Evolutionary conservation across 495 filamentous ascomycete species (phyloP).

Genomic region (Xylaria nigripes): DNA sequence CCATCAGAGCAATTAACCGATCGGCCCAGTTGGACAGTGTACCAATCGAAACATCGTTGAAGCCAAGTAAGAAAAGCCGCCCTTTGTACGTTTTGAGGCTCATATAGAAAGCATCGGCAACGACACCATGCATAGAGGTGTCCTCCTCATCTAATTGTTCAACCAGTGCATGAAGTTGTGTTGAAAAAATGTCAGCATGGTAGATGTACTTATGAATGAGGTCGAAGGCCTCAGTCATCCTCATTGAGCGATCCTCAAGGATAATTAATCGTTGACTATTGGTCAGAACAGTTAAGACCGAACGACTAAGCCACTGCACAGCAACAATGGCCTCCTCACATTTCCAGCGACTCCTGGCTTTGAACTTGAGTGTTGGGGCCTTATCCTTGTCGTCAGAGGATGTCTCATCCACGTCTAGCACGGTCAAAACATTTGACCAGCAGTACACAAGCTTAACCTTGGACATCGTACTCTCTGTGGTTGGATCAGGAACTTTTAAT

Average conservation of each 20-base stretch:
- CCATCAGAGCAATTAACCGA: conserved; percentile 88
- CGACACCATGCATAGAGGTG: conserved; percentile 83
- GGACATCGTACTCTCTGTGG: conserved; percentile 48
- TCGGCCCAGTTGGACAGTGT: conserved; percentile 98
- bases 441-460: conserved; percentile 91
- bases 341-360: conserved; percentile 79
- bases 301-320: conserved; percentile 93
- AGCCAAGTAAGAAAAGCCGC: conserved; percentile 81
- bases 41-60: conserved; percentile 82
- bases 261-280: conserved; percentile 90
- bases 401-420: conserved; percentile 74
- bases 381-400: conserved; percentile 59
- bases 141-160: conserved; percentile 86
- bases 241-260: conserved; percentile 79
- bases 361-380: conserved; percentile 70
- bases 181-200: conserved; percentile 78
- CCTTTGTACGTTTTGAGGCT: conserved; percentile 95
- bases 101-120: conserved; percentile 96
- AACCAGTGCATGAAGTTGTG: conserved; percentile 72
- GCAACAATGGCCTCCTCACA: conserved; percentile 93
- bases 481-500: conserved; percentile 63
- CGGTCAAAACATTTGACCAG: conserved; percentile 93
- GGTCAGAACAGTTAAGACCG: conserved; percentile 83
- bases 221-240: conserved; percentile 89
- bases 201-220: conserved; percentile 87